Evolutionary conservation across 192 early-diverging fungal species (phyloP).

Genomic region (Coemansia sp.): DNA sequence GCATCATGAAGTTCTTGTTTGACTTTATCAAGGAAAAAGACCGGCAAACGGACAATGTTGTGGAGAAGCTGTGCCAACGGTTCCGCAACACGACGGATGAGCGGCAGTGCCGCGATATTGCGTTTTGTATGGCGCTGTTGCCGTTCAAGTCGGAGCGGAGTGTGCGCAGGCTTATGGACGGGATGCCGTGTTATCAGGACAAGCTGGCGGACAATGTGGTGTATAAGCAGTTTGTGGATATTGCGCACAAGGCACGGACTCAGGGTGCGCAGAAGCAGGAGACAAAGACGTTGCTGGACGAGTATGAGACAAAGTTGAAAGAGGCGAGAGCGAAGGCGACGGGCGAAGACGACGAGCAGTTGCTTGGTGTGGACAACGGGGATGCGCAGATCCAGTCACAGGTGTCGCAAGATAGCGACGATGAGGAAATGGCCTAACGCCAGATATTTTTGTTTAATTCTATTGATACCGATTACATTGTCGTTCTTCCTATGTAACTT

Average conservation of each 20-base stretch:
- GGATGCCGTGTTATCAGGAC: constrained; percentile 82
- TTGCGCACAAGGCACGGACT: constrained; percentile 72
- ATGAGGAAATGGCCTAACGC: constrained; percentile 6
- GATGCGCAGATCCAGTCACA: background rate
- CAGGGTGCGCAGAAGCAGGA: constrained; percentile 67
- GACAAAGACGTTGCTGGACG: constrained; percentile 77
- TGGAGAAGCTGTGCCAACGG: constrained; percentile 94
- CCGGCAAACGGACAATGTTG: constrained; percentile 89
- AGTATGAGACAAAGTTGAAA: constrained; percentile 78
- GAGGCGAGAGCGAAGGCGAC: constrained; percentile 67
- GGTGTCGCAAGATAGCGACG: constrained; percentile 1
- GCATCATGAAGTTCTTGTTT: constrained; percentile 95
- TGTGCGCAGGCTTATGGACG: constrained; percentile 81
- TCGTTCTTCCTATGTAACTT: too few species aligned
- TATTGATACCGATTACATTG: too few species aligned
- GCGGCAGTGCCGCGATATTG: constrained; percentile 86
- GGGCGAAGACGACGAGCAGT: constrained; percentile 58
- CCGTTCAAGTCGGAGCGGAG: constrained; percentile 86
- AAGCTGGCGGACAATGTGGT: constrained; percentile 86
- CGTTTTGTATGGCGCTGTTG: constrained; percentile 86
- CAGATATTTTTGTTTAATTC: background rate
- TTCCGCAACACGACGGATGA: constrained; percentile 77
- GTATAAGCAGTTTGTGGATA: constrained; percentile 83
- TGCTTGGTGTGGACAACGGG: constrained; percentile 8
- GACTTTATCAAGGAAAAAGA: constrained; percentile 92